A percentile compares a stretch with the other conserved stretches of the same genome.
These are phyloP conservation scores for peach (Prunus persica) DNA, from an alignment of 306 rosid genomes.

Conservation along the genomic window DNA sequence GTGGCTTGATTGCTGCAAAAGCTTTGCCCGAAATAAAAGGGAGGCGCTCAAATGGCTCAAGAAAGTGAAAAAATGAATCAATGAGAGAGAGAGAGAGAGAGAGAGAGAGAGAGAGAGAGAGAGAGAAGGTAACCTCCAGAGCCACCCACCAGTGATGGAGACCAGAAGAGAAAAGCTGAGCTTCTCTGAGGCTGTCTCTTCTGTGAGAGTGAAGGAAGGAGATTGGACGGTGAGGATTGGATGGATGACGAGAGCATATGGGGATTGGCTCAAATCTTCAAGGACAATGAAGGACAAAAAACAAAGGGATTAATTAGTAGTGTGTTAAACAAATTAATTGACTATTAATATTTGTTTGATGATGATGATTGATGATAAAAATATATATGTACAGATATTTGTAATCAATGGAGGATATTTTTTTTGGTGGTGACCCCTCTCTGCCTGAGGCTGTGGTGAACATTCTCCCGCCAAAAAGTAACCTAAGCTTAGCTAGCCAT, in stretches of 20 bases:
- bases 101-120: conserved; percentile 19
- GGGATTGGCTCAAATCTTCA: not conserved
- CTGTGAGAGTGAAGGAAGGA: conserved; percentile 23
- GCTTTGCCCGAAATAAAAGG: conserved; percentile 51
- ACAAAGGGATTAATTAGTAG: conserved; percentile 11
- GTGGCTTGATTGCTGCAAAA: conserved; percentile 82
- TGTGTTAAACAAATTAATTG: conserved; percentile 3
- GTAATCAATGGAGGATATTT: conserved; percentile 32
- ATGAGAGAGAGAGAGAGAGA: conserved; percentile 22
- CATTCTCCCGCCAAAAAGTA: conserved; percentile 13
- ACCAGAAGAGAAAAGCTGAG: conserved; percentile 32
- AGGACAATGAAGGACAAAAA: conserved; percentile 21
- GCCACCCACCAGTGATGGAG: conserved; percentile 76
- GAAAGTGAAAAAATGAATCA: not conserved
- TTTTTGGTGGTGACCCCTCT: conserved; percentile 27
- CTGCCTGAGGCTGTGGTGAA: not conserved
- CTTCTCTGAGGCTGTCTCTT: conserved; percentile 27
- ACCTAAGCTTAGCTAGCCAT: conserved; percentile 1
- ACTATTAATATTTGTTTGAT: not conserved
- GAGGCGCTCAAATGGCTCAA: conserved; percentile 68
- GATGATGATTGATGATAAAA: conserved; percentile 26
- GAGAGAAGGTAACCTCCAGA: conserved; percentile 29
- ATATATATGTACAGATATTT: conserved; percentile 11
- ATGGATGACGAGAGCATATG: conserved; percentile 13
- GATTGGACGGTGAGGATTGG: conserved; percentile 38